These are phyloP conservation scores for Cercospora beticola DNA, from an alignment of 2,329 filamentous ascomycete species.

Conservation along the genomic window DNA sequence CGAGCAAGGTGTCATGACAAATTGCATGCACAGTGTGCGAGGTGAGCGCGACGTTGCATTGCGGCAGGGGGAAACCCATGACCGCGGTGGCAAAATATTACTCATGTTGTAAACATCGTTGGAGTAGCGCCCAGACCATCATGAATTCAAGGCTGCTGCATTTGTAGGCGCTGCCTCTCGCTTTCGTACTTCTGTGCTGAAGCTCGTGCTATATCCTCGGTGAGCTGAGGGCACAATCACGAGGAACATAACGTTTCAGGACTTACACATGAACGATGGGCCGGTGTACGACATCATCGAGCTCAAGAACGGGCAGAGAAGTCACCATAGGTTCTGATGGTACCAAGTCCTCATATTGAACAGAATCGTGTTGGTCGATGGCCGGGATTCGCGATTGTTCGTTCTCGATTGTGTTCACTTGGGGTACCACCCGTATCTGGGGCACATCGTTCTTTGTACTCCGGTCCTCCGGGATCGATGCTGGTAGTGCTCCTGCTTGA, in stretches of 20 bases:
- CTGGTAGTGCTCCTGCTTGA: not conserved
- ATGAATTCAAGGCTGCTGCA: not conserved
- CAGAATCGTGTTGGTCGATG: too few relatives aligned
- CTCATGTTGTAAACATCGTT: not conserved
- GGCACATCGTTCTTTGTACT: not conserved
- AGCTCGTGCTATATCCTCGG: conserved; percentile 2
- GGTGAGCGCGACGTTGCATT: not conserved
- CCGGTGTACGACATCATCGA: not conserved
- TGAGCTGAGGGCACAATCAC: too few relatives aligned
- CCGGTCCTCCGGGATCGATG: not conserved
- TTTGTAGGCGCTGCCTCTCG: not conserved
- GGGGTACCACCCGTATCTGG: not conserved
- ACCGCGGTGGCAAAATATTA: not conserved
- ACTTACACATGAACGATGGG: not conserved
- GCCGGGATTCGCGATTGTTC: not conserved
- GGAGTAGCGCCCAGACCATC: not conserved
- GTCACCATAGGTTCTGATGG: not conserved
- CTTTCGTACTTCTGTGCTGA: not conserved
- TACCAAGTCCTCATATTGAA: too few relatives aligned
- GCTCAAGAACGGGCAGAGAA: not conserved
- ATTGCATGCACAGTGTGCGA: not conserved
- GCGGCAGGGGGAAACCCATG: not conserved
- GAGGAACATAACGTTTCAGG: too few relatives aligned
- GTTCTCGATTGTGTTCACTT: not conserved
- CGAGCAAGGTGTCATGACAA: not conserved